These are phyloP conservation scores for Penicillium manginii DNA, from an alignment of 495 filamentous ascomycete genomes.

Conservation along the genomic window DNA sequence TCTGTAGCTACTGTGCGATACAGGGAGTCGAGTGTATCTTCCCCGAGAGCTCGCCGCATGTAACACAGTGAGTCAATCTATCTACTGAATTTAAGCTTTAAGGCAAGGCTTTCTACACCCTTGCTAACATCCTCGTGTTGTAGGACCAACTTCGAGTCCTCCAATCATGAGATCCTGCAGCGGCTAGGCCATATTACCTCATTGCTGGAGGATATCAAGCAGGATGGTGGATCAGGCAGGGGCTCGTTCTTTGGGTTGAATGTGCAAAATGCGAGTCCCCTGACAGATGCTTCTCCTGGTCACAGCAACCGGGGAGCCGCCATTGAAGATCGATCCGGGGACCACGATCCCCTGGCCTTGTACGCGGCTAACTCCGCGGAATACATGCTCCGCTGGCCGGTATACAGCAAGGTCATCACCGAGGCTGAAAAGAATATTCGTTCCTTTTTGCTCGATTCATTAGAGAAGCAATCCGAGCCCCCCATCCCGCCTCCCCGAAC, in stretches of 20 bases:
- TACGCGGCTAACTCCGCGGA: conserved; percentile 32
- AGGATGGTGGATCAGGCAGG: conserved; percentile 20
- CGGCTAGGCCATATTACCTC: conserved; percentile 27
- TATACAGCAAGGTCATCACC: conserved; percentile 27
- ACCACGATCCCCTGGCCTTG: conserved; percentile 28
- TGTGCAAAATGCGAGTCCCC: conserved; percentile 21
- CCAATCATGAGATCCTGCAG: conserved; percentile 30
- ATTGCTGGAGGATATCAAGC: conserved; percentile 31
- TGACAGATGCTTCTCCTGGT: conserved; percentile 16
- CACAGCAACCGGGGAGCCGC: conserved; percentile 14
- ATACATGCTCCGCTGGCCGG: conserved; percentile 34
- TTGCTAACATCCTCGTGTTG: conserved; percentile 7
- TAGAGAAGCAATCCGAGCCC: conserved; percentile 18
- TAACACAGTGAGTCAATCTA: conserved; percentile 26
- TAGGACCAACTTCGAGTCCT: conserved; percentile 23
- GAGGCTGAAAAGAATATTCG: conserved; percentile 29
- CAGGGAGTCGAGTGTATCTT: conserved; percentile 33
- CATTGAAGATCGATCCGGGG: conserved; percentile 21
- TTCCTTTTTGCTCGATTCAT: conserved; percentile 31
- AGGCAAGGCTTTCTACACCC: not conserved
- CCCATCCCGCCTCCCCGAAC: conserved; percentile 16
- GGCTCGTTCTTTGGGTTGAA: conserved; percentile 23
- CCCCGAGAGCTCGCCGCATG: conserved; percentile 28
- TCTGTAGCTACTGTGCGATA: conserved; percentile 32
- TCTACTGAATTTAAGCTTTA: not conserved